phyloP scores from a whole-genome alignment of 495 filamentous ascomycete genomes.

The Entonaema liquescens region DNA sequence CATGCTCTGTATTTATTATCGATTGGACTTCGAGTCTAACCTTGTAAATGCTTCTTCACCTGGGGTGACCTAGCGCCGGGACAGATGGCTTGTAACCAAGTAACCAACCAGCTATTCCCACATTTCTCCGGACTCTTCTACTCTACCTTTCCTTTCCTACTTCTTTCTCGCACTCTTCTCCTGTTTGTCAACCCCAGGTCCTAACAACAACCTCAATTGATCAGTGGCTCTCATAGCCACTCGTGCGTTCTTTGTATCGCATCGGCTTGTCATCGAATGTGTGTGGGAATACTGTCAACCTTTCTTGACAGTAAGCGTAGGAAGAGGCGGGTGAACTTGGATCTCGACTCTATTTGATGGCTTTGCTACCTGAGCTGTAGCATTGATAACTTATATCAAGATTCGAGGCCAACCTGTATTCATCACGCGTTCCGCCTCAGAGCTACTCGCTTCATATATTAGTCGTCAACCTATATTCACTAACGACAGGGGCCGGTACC shows the following conservation, averaged over 20 bases:
- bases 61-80: slow-evolving; percentile 43
- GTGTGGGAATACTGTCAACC: neutral
- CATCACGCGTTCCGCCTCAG: slow-evolving; percentile 2
- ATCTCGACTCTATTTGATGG: slow-evolving; percentile 16
- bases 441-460: neutral
- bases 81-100: slow-evolving; percentile 25
- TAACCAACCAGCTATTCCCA: slow-evolving; percentile 32
- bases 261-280: slow-evolving; percentile 3
- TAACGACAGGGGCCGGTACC: slow-evolving; percentile 32
- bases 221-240: slow-evolving; percentile 5
- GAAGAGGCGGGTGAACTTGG: slow-evolving; percentile 6
- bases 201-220: slow-evolving; percentile 18
- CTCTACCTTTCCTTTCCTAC: neutral
- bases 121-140: slow-evolving; percentile 34
- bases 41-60: slow-evolving; percentile 32
- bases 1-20: slow-evolving; percentile 32
- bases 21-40: slow-evolving; percentile 29
- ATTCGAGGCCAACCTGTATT: neutral
- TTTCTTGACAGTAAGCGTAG: neutral
- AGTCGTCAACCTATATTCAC: neutral
- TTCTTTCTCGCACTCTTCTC: slow-evolving; percentile 6
- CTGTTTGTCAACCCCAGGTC: slow-evolving; percentile 4
- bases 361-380: slow-evolving; percentile 7
- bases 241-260: slow-evolving; percentile 3
- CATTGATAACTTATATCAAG: slow-evolving; percentile 11